Base-by-base conservation (phyloP, 768 basidiomycete genomes). In the Pleurotus citrinopileatus region DNA sequence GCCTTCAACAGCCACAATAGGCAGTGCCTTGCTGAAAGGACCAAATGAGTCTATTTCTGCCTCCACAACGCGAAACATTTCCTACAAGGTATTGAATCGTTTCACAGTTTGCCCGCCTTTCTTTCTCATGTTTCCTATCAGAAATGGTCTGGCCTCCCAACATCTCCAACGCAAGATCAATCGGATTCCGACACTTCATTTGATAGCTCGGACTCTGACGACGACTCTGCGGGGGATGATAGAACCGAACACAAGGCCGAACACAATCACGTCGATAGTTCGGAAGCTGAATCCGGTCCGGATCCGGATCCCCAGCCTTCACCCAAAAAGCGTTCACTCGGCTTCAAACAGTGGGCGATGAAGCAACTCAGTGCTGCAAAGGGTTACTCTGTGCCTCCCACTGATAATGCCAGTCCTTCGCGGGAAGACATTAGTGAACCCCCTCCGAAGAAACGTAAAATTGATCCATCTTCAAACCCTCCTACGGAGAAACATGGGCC, bases 311-410 rank as follows among this genome's bases (percentile, higher is more conserved):
- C 65, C 22, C 22, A 57, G 12, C 60, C 62, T 13, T 57, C 60
- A 20, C 62, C 59, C 48, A 66, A 59, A 46, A 76, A 70, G 60
- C 83, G 75, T 56, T 64, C 65, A 25, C 61, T 72, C 3, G 80
- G 82, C 5, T 98, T 97, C 80, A 97, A 97, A 66, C 77, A 85
- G 36, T 97, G 95, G 95, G 95, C 94, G 0, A 64, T 85, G 57
- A 81, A 87, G 52, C 94, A 97, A 64, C 76, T 91, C 48, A 83
- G 74, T 47, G 57, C 67, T 28, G 71, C 74, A 10, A 80, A 77
- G 61, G 72, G 75, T 3, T 70, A 73, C 52, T 28, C 34, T 29
- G 61, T 59, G 51, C 57, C 63, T 12, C 54, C 61, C 27, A 37
- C 59, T 8, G 62, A 63, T 47, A 44, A 63, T 1, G 12, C 52